A percentile compares a stretch with the other conserved stretches of the same genome.
phyloP scores from a whole-genome alignment of 441 rosid species.

The Corymbia calophylla region DNA sequence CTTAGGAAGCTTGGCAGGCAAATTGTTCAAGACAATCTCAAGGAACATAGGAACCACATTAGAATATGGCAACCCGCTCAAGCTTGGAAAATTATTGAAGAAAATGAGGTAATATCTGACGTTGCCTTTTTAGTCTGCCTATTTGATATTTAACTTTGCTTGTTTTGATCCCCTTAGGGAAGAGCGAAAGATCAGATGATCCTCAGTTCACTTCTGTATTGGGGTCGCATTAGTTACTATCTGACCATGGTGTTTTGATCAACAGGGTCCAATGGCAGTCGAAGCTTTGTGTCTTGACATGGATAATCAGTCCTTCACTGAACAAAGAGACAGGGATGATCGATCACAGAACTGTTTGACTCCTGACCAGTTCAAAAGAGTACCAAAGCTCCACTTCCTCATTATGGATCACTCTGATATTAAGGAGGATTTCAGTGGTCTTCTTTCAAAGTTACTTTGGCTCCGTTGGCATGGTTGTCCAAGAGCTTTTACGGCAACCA shows the following conservation, averaged over 20 bases:
- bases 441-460: neutral
- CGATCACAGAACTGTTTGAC: neutral
- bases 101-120: neutral
- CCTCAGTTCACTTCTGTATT: neutral
- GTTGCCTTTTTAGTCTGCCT: neutral
- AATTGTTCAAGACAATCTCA: neutral
- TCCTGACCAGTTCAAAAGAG: neutral
- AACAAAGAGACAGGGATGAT: neutral
- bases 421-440: rapidly evolving
- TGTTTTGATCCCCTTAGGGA: neutral
- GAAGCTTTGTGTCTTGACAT: neutral
- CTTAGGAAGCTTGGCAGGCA: neutral
- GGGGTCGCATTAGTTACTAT: neutral
- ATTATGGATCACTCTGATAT: neutral
- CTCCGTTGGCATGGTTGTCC: neutral
- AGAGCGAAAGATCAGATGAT: neutral
- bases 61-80: neutral
- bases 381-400: neutral
- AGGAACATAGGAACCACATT: rapidly evolving
- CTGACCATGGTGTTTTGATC: neutral
- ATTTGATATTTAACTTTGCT: rapidly evolving
- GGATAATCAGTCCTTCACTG: neutral
- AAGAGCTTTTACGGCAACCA: neutral
- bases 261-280: neutral
- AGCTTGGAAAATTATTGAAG: neutral